phyloP scores from a whole-genome alignment of 2,329 filamentous ascomycete species.

The Alternaria angustiovoidea region DNA sequence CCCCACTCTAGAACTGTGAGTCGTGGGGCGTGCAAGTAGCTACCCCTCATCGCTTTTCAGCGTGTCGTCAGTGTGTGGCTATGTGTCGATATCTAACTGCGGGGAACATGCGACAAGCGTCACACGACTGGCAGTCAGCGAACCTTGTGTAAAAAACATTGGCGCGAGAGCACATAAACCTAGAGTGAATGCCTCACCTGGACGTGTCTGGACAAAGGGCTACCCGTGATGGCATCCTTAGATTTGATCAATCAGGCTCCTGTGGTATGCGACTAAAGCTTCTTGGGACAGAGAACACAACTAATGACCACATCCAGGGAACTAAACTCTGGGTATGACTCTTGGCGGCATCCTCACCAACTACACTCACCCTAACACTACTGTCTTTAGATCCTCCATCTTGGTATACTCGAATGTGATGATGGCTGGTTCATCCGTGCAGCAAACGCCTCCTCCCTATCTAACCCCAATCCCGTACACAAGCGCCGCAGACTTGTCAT shows the following conservation, averaged over 20 bases:
- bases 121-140: neutral
- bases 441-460: constrained; percentile 36
- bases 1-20: neutral
- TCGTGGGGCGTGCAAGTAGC: neutral
- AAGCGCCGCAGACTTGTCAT: constrained; percentile 43
- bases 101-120: neutral
- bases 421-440: constrained; percentile 48
- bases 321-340: constrained; percentile 48
- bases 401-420: constrained; percentile 48
- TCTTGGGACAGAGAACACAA: neutral
- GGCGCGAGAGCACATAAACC: neutral
- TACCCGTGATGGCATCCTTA: constrained; percentile 16
- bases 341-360: neutral
- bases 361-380: neutral
- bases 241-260: constrained; percentile 31
- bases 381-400: constrained; percentile 39
- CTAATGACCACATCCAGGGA: constrained; percentile 28
- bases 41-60: neutral
- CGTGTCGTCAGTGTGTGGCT: neutral
- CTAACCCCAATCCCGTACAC: constrained; percentile 35
- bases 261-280: constrained; percentile 13
- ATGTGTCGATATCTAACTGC: neutral
- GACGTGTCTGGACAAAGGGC: neutral
- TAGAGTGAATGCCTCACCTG: neutral
- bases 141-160: neutral